Evolutionary conservation across 202 grass and related monocot genomes (phyloP).

Genomic region (Hordeum pubiflorum): DNA sequence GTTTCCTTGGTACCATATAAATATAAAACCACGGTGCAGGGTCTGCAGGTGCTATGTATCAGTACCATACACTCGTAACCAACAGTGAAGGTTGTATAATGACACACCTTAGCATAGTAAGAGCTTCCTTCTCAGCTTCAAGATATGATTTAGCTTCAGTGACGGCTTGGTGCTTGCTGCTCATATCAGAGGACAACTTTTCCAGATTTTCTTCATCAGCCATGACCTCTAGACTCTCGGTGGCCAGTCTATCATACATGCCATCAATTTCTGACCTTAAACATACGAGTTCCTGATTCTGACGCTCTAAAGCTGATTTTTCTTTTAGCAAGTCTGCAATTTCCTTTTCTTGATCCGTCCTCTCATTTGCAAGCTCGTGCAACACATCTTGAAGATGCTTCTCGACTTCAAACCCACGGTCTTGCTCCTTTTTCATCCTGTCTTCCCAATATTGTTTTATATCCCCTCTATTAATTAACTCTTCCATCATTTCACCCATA

Average conservation of each 20-base stretch:
- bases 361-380: constrained; percentile 56
- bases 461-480: constrained; percentile 63
- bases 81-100: constrained; percentile 14
- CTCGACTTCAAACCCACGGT: constrained; percentile 27
- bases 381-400: constrained; percentile 48
- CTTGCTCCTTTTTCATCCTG: constrained; percentile 47
- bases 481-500: constrained; percentile 71
- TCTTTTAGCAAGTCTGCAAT: constrained; percentile 56
- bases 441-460: constrained; percentile 68
- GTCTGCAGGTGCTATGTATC: neutral
- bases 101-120: constrained; percentile 74
- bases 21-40: neutral
- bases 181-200: constrained; percentile 41
- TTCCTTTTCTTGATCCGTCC: constrained; percentile 32
- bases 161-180: constrained; percentile 54
- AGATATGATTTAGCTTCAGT: constrained; percentile 66
- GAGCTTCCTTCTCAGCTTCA: constrained; percentile 82
- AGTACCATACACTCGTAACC: neutral
- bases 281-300: constrained; percentile 40
- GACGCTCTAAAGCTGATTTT: constrained; percentile 46
- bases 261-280: constrained; percentile 69
- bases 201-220: constrained; percentile 47
- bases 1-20: neutral
- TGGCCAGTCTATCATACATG: constrained; percentile 51
- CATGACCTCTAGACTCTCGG: constrained; percentile 46